Percentiles rank a stretch among this genome's conserved stretches.
phyloP scores from a whole-genome alignment of 768 basidiomycete genomes.

The Panaeolus papilionaceus region DNA sequence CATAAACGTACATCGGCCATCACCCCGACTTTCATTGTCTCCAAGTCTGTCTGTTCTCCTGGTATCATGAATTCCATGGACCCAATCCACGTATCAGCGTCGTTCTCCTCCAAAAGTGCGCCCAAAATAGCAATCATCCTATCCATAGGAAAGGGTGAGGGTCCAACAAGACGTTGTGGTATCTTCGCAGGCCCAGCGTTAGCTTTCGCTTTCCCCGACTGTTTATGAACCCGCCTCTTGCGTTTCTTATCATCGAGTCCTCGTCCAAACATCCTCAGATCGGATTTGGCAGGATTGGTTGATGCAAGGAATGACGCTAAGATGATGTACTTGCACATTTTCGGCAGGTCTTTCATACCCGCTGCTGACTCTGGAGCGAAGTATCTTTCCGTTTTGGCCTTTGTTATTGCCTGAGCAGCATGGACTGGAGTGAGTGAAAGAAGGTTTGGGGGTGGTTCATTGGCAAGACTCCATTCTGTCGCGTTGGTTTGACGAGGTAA shows the following conservation, averaged over 20 bases:
- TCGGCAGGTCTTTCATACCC: constrained; percentile 51
- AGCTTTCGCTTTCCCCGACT: constrained; percentile 43
- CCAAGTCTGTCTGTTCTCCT: constrained; percentile 80
- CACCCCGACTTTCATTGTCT: constrained; percentile 65
- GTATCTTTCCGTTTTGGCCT: constrained; percentile 12
- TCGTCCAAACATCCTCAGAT: constrained; percentile 84
- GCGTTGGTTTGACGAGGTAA: constrained; percentile 75
- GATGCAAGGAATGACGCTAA: constrained; percentile 83
- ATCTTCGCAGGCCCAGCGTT: constrained; percentile 55
- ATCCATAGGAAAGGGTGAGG: constrained; percentile 79
- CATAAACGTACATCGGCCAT: constrained; percentile 59
- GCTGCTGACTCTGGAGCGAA: constrained; percentile 18
- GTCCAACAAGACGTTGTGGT: constrained; percentile 82
- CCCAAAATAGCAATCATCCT: constrained; percentile 83
- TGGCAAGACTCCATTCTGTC: constrained; percentile 60
- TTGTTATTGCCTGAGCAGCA: constrained; percentile 6
- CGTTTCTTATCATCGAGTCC: constrained; percentile 70
- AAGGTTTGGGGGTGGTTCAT: constrained; percentile 52
- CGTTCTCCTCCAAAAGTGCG: constrained; percentile 77
- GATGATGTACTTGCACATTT: constrained; percentile 77
- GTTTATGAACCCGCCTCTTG: constrained; percentile 51
- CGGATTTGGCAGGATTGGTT: constrained; percentile 82
- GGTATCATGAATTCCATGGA: constrained; percentile 57
- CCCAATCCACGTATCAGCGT: constrained; percentile 51
- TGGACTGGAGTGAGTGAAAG: constrained; percentile 37